Evolutionary conservation across 495 filamentous ascomycete species (phyloP), one percentile per base, ranked within the genome.

Genomic region (Peziza echinospora): DNA sequence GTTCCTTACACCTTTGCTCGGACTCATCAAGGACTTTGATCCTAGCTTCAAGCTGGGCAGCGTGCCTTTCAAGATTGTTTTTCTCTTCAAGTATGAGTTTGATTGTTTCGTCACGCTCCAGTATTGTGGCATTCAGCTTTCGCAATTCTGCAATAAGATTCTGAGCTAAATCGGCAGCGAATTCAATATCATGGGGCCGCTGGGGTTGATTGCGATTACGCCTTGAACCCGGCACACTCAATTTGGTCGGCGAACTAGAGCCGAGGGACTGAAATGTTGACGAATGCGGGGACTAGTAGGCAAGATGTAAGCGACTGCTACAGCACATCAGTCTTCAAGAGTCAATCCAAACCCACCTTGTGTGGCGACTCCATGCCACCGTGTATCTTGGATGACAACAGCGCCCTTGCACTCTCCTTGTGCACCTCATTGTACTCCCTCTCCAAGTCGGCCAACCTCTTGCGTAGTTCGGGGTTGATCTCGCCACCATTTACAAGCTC

Each of bases 351-450:
- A 37, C 30, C 13, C 19, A 37, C 30, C 30, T 37, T 37, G 19
- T 37, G 30, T 11, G 30, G 30, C 4, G 30, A 37, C 13, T 43
- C 23, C 21, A 43, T n/a, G 41, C 30, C 19, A 13, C 30, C 30
- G 19, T 37, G 30, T 37, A 37, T 37, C 30, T 83, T 74, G 59
- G 86, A 87, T 11, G 89, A 84, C 46, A 96, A 65, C 60, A 93
- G 86, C 5, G 84, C 84, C 43, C 87, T 74, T 40, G 86, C 81
- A 19, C 80, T 85, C 57, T 96, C 86, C 45, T 78, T 72, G 24
- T 85, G 85, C 41, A 94, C 82, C 51, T 96, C 89, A 61, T 89
- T 89, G 61, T 91, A 96, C 51, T 94, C 91, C 60, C 73, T 79
- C 58, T 97, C 89, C 54, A 96, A 69, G 47, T 92, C 87, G 8